Evolutionary conservation across 2,329 filamentous ascomycete genomes (phyloP).

Genomic region (Sclerotinia glacialis): DNA sequence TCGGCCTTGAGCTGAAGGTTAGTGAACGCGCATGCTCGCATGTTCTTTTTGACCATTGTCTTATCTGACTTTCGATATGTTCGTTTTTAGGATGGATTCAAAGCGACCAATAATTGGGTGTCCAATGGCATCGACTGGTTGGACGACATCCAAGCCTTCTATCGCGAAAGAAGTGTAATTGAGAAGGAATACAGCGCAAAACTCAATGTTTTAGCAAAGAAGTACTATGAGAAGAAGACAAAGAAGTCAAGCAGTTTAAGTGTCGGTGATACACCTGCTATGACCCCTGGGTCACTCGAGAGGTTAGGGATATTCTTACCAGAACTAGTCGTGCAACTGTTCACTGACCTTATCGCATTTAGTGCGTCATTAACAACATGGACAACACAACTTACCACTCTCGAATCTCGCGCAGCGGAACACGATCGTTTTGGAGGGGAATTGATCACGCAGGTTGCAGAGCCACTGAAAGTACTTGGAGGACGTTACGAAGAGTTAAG

Average conservation of each 20-base stretch:
- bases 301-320: conserved; percentile 49
- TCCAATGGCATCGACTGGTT: conserved; percentile 88
- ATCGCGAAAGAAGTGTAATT: conserved; percentile 87
- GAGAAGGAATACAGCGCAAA: conserved; percentile 96
- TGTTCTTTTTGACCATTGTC: conserved; percentile 21
- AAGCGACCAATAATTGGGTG: conserved; percentile 90
- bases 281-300: conserved; percentile 94
- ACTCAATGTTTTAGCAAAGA: conserved; percentile 83
- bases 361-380: conserved; percentile 95
- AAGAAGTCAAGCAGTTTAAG: conserved; percentile 84
- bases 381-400: conserved; percentile 86
- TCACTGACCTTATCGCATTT: conserved; percentile 19
- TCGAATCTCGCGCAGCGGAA: conserved; percentile 83
- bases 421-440: conserved; percentile 83
- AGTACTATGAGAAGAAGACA: conserved; percentile 96
- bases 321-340: conserved; percentile 20
- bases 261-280: conserved; percentile 86
- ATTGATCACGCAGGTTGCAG: conserved; percentile 75
- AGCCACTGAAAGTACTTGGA: conserved; percentile 75
- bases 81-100: conserved; percentile 80
- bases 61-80: conserved; percentile 23
- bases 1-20: conserved; percentile 94
- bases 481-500: conserved; percentile 84
- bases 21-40: conserved; percentile 33
- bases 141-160: conserved; percentile 95